Evolutionary conservation across 192 early-diverging fungal genomes (phyloP).

Genomic region (Coemansia sp.): DNA sequence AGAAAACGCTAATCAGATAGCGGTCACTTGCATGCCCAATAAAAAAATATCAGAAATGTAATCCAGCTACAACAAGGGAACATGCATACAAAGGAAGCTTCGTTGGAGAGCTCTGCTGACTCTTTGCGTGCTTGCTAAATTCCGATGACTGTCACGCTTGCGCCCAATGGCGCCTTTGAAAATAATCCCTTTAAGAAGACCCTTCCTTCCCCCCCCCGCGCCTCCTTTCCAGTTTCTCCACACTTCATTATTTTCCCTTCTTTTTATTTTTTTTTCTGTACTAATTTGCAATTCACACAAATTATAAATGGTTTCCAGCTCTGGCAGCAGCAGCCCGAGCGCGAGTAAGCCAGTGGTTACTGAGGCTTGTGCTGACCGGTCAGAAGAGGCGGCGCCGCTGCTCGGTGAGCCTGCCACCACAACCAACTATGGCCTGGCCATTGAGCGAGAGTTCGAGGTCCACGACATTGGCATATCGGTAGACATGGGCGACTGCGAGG

Average conservation of each 20-base stretch:
- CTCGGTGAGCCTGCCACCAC: slow-evolving; percentile 13
- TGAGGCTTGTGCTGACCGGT: background rate
- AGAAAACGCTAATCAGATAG: slow-evolving; percentile 9
- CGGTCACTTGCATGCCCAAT: background rate
- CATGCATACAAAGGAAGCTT: background rate
- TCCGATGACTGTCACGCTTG: slow-evolving; percentile 8
- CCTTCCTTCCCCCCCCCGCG: background rate
- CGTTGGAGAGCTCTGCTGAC: background rate
- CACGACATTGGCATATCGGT: slow-evolving; percentile 47
- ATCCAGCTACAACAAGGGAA: too few relatives aligned
- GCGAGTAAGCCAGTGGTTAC: background rate
- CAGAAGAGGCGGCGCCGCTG: slow-evolving; percentile 15
- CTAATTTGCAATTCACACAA: slow-evolving; percentile 8
- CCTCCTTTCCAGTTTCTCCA: background rate
- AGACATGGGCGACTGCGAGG: slow-evolving; percentile 59
- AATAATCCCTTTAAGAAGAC: background rate
- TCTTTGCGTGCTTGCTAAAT: slow-evolving; percentile 4
- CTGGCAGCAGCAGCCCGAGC: slow-evolving; percentile 7
- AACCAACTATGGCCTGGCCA: slow-evolving; percentile 18
- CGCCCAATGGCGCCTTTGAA: background rate
- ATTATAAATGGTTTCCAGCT: background rate
- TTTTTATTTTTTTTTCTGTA: background rate
- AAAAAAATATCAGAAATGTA: background rate
- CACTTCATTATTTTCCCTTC: background rate
- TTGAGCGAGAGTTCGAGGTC: slow-evolving; percentile 50